These are phyloP conservation scores for Eimeria maxima DNA, from an alignment of 169 alveolate species.

Conservation along the genomic window DNA sequence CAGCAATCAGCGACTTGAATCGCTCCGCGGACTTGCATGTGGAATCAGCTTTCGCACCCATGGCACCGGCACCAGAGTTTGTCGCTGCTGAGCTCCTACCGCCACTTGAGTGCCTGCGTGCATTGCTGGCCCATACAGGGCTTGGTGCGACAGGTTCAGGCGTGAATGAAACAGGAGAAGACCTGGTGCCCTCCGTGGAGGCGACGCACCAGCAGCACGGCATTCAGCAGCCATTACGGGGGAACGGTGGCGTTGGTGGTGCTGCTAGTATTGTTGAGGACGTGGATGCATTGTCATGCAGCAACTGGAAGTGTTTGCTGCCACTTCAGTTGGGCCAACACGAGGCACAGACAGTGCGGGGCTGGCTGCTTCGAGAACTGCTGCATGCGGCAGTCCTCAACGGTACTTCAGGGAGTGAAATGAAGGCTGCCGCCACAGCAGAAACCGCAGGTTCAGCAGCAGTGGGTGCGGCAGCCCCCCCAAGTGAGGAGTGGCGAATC, in stretches of 20 bases:
- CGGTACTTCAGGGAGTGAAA: not conserved
- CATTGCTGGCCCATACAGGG: not conserved
- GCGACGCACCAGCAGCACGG: not conserved
- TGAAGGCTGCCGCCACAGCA: slow-evolving; percentile 33
- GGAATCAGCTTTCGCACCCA: slow-evolving; percentile 2
- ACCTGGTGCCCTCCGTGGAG: not conserved
- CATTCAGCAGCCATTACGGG: not conserved
- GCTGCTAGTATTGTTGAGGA: not conserved
- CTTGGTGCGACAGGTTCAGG: no score
- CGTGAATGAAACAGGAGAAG: not conserved
- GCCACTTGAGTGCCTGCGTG: not conserved
- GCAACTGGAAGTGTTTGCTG: slow-evolving; percentile 8
- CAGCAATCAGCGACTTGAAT: not conserved
- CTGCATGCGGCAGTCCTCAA: slow-evolving; percentile 34
- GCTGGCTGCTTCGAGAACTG: slow-evolving; percentile 77
- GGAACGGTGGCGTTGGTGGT: not conserved
- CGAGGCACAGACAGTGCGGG: slow-evolving; percentile 43
- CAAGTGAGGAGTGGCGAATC: not conserved
- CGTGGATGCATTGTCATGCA: slow-evolving; percentile 4
- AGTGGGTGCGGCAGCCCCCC: not conserved
- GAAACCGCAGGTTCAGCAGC: not conserved
- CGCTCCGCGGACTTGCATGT: not conserved
- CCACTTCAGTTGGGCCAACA: slow-evolving; percentile 55
- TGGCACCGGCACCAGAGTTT: not conserved
- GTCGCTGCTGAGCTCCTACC: slow-evolving; percentile 49